Evolutionary conservation across 345 rosid genomes (phyloP).

Genomic region (Anacardium occidentale): DNA sequence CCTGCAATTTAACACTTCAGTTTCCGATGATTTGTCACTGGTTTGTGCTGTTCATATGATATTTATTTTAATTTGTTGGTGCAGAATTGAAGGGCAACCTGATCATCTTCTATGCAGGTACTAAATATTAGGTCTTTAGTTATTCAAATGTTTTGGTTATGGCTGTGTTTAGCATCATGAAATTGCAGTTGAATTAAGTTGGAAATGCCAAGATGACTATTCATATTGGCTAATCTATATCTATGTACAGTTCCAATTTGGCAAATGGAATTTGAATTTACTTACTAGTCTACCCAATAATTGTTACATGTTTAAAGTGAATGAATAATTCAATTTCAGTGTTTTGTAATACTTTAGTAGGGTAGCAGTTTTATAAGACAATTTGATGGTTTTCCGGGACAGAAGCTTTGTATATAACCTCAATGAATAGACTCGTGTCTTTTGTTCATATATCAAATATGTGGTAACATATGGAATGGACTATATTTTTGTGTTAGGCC

Average conservation of each 20-base stretch:
- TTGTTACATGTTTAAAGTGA: neutral
- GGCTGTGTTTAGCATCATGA: neutral
- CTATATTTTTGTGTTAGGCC: neutral
- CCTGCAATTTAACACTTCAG: neutral
- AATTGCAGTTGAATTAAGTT: neutral
- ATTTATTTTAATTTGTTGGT: constrained; percentile 14
- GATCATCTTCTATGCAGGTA: constrained; percentile 75
- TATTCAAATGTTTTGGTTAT: neutral
- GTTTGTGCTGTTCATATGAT: too few species aligned
- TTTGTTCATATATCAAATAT: neutral
- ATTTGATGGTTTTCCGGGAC: neutral
- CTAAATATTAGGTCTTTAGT: neutral
- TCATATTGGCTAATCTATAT: neutral
- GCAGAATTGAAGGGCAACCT: constrained; percentile 80
- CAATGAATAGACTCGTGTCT: neutral
- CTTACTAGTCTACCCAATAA: neutral
- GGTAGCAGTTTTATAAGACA: neutral
- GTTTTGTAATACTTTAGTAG: neutral
- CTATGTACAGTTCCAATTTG: neutral
- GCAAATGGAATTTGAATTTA: neutral
- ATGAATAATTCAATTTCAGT: neutral
- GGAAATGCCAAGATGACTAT: neutral
- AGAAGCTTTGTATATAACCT: neutral
- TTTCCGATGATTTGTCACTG: too few species aligned
- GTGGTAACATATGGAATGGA: neutral